These are phyloP conservation scores for Xylaria castorea DNA, from an alignment of 495 filamentous ascomycete species.

Conservation along the genomic window DNA sequence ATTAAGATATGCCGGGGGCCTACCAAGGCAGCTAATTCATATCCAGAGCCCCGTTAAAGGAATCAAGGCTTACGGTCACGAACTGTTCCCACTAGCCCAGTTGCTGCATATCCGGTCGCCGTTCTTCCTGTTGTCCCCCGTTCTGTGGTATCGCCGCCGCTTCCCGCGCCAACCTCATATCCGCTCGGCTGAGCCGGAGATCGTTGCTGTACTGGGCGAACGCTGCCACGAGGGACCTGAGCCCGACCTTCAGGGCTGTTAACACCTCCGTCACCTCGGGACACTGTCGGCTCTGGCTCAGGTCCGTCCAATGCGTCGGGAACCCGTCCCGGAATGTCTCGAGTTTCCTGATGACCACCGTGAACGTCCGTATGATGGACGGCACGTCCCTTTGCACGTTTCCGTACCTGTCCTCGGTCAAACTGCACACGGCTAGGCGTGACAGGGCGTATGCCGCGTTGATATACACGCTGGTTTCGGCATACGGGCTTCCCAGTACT, in stretches of 20 bases:
- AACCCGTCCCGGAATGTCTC: slow-evolving; percentile 69
- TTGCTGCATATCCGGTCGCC: slow-evolving; percentile 1
- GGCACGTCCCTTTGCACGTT: slow-evolving; percentile 82
- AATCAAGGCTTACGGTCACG: background rate
- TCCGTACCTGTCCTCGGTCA: slow-evolving; percentile 86
- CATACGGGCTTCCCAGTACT: slow-evolving; percentile 72
- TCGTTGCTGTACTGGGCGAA: slow-evolving; percentile 75
- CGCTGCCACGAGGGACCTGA: slow-evolving; percentile 65
- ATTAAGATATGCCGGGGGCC: background rate
- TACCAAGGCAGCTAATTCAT: background rate
- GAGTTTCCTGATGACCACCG: slow-evolving; percentile 68
- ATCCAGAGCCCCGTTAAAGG: background rate
- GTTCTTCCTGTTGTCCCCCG: background rate
- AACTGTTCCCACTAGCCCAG: background rate
- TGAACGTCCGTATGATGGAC: slow-evolving; percentile 72
- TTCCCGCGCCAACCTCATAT: slow-evolving; percentile 73
- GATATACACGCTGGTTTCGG: slow-evolving; percentile 66
- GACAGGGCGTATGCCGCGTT: slow-evolving; percentile 75
- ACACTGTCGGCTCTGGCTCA: slow-evolving; percentile 53
- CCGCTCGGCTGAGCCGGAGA: slow-evolving; percentile 67
- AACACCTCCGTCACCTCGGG: slow-evolving; percentile 70
- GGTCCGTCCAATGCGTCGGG: slow-evolving; percentile 82
- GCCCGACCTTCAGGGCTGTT: slow-evolving; percentile 61
- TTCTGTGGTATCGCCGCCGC: slow-evolving; percentile 45
- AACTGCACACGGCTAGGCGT: slow-evolving; percentile 69